Base-by-base conservation (phyloP, 1,139 yeast genomes). In the Debaryomyces singareniensis region DNA sequence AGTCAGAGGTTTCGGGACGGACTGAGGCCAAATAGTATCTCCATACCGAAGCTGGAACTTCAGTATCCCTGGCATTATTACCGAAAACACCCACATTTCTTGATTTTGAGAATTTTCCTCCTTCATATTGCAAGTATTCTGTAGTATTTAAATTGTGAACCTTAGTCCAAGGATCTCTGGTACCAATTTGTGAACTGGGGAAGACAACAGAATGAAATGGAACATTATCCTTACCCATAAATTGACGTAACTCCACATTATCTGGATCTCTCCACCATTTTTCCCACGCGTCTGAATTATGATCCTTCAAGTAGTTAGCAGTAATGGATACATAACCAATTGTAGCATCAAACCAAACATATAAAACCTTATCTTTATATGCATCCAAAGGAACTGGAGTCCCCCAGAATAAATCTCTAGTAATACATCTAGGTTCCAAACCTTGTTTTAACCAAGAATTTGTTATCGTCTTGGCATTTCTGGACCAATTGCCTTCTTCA, bases 151-250 rank as follows among this genome's bases (percentile, higher is more conserved):
- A 62, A 56, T 89, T 96, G 51, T 86, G 86, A 44, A 89, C 71
- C 75, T 76, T 80, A 36, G 96, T 89, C 97, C 97, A 91, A 27
- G 68, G 51, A 36, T 89, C 93, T 16, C 71, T 63, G 14, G 98
- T 89, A 57, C 97, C 99, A 30, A 91, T 64, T 58, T 80, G 82
- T 25, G 95, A 65, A 27, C 93, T 78, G 37, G 99, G 99, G 85
- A 89, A 91, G 35, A 91, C 94, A 36, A 93, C 98, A 1, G 96
- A 83, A 53, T 91, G 99, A 85, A 91, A 91, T 24, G 97, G 97
- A 45, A 89, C 96, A 51, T 91, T 91, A 58, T 91, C 99, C 61
- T 91, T 91, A 63, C 99, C 99, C 99, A 91, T 91, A 58, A 91
- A 91, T 66, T 91, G 98, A 57, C 84, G 87, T 42, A 93, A 67